Evolutionary conservation across 169 alveolate genomes (phyloP).

Genomic region (Eimeria mitis): DNA sequence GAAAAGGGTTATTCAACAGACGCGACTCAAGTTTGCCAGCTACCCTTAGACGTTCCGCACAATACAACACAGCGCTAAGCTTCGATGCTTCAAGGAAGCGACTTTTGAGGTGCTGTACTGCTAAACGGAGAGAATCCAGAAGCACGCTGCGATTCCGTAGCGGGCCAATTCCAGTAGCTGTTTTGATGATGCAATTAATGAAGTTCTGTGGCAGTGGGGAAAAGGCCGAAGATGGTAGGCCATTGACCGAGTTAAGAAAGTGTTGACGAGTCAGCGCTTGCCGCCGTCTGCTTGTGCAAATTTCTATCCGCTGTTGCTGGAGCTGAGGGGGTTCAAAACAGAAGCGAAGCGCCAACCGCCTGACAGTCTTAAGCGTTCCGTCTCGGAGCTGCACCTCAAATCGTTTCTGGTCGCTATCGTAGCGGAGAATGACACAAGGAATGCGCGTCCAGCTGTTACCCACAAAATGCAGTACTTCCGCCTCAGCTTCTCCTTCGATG

Average conservation of each 20-base stretch:
- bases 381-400: constrained; percentile 71
- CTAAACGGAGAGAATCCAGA: constrained; percentile 24
- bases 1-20: not conserved
- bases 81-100: constrained; percentile 53
- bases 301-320: constrained; percentile 53
- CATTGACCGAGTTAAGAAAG: constrained; percentile 41
- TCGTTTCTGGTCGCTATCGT: not conserved
- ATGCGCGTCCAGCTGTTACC: constrained; percentile 59
- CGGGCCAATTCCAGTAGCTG: constrained; percentile 40
- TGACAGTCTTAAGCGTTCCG: constrained; percentile 55
- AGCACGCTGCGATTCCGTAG: constrained; percentile 10
- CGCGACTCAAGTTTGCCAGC: constrained; percentile 42
- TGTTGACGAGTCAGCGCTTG: constrained; percentile 55
- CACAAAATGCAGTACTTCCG: constrained; percentile 75
- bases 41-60: constrained; percentile 35
- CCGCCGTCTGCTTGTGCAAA: constrained; percentile 63
- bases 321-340: constrained; percentile 58
- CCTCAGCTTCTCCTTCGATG: constrained; percentile 52
- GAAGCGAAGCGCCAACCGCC: constrained; percentile 61
- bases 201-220: constrained; percentile 41
- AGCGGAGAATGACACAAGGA: constrained; percentile 44
- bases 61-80: constrained; percentile 60
- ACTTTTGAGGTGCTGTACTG: constrained; percentile 17
- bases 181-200: constrained; percentile 27
- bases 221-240: constrained; percentile 55